Evolutionary conservation across 495 filamentous ascomycete genomes (phyloP).

Genomic region (Daldinia decipiens): DNA sequence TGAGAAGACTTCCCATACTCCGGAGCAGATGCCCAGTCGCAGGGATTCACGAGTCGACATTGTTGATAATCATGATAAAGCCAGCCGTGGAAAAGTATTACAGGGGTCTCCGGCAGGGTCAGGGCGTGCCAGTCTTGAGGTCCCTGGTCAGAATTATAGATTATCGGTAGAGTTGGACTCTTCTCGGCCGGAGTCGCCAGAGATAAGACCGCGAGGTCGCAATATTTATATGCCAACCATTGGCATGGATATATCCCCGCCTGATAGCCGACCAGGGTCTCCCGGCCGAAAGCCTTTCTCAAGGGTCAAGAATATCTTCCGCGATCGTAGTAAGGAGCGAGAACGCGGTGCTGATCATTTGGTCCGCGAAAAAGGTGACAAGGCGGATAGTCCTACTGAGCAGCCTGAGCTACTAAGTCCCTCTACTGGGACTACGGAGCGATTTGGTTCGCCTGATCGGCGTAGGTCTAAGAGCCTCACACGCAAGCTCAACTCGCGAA

Average conservation of each 20-base stretch:
- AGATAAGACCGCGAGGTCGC: constrained; percentile 47
- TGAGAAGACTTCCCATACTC: constrained; percentile 44
- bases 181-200: constrained; percentile 54
- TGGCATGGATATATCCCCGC: constrained; percentile 58
- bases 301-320: constrained; percentile 60
- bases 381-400: constrained; percentile 31
- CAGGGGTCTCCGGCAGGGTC: constrained; percentile 43
- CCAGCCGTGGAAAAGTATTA: constrained; percentile 30
- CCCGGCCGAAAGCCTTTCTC: constrained; percentile 57
- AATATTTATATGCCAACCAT: constrained; percentile 49
- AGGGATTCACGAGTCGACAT: constrained; percentile 50
- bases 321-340: constrained; percentile 58
- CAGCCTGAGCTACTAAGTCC: constrained; percentile 34
- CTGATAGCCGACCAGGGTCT: constrained; percentile 54
- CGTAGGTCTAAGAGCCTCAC: constrained; percentile 53
- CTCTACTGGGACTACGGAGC: constrained; percentile 43
- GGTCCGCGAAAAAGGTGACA: constrained; percentile 45
- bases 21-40: constrained; percentile 41
- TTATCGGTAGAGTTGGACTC: constrained; percentile 56
- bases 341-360: constrained; percentile 14
- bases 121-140: constrained; percentile 55
- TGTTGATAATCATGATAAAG: constrained; percentile 45
- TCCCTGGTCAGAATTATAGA: constrained; percentile 47
- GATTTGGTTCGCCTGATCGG: constrained; percentile 44
- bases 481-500: constrained; percentile 45